Percentiles rank a stretch among this genome's conserved stretches.
These are phyloP conservation scores for Solanum chilense DNA, from an alignment of 257 asterid genomes.

Conservation along the genomic window DNA sequence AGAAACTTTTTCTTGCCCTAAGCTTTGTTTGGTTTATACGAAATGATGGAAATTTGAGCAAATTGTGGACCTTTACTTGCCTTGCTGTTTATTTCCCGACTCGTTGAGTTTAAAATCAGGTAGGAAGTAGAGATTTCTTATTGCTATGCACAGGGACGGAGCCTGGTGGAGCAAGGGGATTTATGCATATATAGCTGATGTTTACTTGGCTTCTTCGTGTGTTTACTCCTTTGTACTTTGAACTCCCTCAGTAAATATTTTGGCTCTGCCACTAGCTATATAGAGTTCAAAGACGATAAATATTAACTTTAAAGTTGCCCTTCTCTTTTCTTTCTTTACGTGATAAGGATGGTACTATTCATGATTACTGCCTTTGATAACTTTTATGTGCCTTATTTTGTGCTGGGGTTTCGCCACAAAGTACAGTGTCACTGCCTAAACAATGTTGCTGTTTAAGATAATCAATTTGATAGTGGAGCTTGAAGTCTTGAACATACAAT, in stretches of 20 bases:
- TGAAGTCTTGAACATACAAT: not conserved
- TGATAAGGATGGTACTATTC: not conserved
- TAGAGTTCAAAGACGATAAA: not conserved
- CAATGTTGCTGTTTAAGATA: not conserved
- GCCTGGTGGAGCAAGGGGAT: not conserved
- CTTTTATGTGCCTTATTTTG: not conserved
- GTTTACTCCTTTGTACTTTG: not conserved
- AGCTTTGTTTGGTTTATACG: not conserved
- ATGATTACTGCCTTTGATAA: not conserved
- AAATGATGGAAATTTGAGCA: not conserved
- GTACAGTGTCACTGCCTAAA: not conserved
- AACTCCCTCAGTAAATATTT: not conserved
- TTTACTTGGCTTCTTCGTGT: not conserved
- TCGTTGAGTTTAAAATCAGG: not conserved
- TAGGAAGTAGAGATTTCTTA: not conserved
- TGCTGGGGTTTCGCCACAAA: not conserved
- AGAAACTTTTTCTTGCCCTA: no score
- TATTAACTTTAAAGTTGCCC: not conserved
- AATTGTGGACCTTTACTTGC: not conserved
- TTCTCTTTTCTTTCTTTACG: no score
- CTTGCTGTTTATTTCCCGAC: not conserved
- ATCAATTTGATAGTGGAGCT: not conserved
- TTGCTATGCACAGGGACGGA: not conserved
- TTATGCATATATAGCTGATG: not conserved
- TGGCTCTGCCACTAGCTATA: not conserved